Conservation (phyloP, 2,329 filamentous ascomycete species). For the Capronia americana region DNA sequence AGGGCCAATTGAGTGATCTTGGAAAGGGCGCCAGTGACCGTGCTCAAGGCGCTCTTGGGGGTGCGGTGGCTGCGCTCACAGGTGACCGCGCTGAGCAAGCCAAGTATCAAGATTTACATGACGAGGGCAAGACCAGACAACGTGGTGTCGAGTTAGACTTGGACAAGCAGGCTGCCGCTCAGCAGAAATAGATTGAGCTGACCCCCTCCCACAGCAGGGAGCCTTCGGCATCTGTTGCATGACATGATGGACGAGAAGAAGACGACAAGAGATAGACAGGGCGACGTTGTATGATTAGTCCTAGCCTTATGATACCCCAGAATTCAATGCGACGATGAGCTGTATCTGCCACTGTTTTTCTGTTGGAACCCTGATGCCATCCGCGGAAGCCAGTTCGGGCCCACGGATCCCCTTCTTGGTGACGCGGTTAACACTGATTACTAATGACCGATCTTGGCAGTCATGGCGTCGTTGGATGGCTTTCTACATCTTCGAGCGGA, state of each 20-base stretch:
- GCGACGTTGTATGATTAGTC: slow-evolving; percentile 19
- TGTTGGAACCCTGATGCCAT: too few relatives aligned
- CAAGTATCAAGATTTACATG: slow-evolving; percentile 69
- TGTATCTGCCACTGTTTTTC: not conserved
- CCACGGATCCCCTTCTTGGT: too few relatives aligned
- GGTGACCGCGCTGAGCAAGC: slow-evolving; percentile 71
- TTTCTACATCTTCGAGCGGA: too few relatives aligned
- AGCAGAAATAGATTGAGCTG: slow-evolving; percentile 22
- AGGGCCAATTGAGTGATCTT: slow-evolving; percentile 79
- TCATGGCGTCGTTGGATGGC: too few relatives aligned
- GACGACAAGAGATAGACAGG: not conserved
- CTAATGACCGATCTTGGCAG: too few relatives aligned
- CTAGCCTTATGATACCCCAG: slow-evolving; percentile 29
- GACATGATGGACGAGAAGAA: not conserved
- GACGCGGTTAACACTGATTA: too few relatives aligned
- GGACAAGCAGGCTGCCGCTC: slow-evolving; percentile 67
- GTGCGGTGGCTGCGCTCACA: slow-evolving; percentile 72
- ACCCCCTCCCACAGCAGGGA: slow-evolving; percentile 2
- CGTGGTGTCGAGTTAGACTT: slow-evolving; percentile 82
- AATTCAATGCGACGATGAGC: slow-evolving; percentile 10
- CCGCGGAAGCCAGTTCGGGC: too few relatives aligned
- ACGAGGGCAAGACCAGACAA: slow-evolving; percentile 82
- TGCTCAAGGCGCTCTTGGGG: slow-evolving; percentile 73
- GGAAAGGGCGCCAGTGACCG: slow-evolving; percentile 71
- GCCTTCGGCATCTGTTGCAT: not conserved